phyloP scores from a whole-genome alignment of 2,329 filamentous ascomycete species.

The Cadophora luteo-olivacea region DNA sequence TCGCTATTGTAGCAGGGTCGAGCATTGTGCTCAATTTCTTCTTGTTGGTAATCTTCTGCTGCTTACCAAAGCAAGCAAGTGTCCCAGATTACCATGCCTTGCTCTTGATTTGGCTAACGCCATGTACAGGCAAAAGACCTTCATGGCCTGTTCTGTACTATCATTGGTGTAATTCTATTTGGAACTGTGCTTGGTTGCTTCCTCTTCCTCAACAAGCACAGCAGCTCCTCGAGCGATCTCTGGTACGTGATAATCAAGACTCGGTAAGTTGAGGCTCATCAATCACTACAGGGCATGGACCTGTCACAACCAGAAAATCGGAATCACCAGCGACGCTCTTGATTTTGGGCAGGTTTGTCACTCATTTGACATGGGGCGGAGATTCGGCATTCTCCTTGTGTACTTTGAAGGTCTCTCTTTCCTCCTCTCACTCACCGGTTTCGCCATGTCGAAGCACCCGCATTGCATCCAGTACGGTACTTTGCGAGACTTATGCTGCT shows the following conservation, averaged over 20 bases:
- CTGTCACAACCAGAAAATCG: conserved; percentile 32
- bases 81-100: background rate
- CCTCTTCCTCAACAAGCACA: conserved; percentile 30
- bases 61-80: conserved; percentile 31
- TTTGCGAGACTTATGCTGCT: background rate
- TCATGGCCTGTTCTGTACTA: background rate
- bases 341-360: conserved; percentile 34
- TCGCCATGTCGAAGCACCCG: conserved; percentile 19
- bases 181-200: conserved; percentile 32
- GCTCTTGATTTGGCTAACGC: background rate
- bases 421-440: conserved; percentile 30
- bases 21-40: conserved; percentile 29
- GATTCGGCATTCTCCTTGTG: conserved; percentile 34
- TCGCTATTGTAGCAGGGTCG: conserved; percentile 28
- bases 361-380: conserved; percentile 34
- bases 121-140: background rate
- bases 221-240: conserved; percentile 27
- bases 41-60: conserved; percentile 28
- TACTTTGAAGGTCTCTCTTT: conserved; percentile 36
- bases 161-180: conserved; percentile 33
- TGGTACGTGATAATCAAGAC: conserved; percentile 24
- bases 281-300: conserved; percentile 33
- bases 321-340: conserved; percentile 28
- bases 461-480: background rate
- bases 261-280: background rate